Conservation (phyloP, 345 rosid genomes). For the Gossypium herbaceum region DNA sequence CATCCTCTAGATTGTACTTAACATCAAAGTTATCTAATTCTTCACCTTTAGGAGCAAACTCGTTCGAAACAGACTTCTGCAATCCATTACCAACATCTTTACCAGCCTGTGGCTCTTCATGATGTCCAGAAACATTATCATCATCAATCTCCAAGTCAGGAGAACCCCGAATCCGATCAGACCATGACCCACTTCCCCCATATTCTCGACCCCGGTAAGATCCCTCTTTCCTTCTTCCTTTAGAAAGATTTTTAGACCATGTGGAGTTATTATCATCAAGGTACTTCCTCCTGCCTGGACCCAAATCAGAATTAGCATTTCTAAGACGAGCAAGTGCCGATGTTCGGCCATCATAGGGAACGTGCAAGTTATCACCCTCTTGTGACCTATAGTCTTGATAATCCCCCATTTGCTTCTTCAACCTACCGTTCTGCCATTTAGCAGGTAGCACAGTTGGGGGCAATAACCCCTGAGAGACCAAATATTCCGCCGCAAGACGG, state of each 20-base stretch:
- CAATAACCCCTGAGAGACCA: conserved; percentile 75
- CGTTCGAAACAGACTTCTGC: conserved; percentile 47
- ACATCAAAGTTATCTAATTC: conserved; percentile 50
- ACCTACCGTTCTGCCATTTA: conserved; percentile 74
- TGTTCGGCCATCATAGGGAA: conserved; percentile 39
- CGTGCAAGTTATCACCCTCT: conserved; percentile 45
- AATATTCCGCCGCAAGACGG: conserved; percentile 85
- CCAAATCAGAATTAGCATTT: conserved; percentile 40
- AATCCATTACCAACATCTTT: conserved; percentile 48
- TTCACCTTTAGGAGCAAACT: conserved; percentile 39
- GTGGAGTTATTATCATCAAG: conserved; percentile 50
- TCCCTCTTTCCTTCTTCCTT: conserved; percentile 69
- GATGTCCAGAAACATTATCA: conserved; percentile 42
- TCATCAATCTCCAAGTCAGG: conserved; percentile 51
- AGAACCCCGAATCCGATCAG: conserved; percentile 52
- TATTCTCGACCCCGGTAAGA: conserved; percentile 54
- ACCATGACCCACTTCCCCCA: conserved; percentile 71
- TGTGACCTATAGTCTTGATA: conserved; percentile 59
- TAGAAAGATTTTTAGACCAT: conserved; percentile 46
- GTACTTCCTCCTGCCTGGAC: conserved; percentile 53
- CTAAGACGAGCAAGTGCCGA: conserved; percentile 53
- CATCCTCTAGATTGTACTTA: conserved; percentile 40
- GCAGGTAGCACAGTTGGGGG: conserved; percentile 54
- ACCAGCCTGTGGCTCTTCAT: conserved; percentile 52
- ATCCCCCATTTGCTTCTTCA: conserved; percentile 54